phyloP scores from a whole-genome alignment of 2,329 filamentous ascomycete species.

The Sodiomyces alkalinus region DNA sequence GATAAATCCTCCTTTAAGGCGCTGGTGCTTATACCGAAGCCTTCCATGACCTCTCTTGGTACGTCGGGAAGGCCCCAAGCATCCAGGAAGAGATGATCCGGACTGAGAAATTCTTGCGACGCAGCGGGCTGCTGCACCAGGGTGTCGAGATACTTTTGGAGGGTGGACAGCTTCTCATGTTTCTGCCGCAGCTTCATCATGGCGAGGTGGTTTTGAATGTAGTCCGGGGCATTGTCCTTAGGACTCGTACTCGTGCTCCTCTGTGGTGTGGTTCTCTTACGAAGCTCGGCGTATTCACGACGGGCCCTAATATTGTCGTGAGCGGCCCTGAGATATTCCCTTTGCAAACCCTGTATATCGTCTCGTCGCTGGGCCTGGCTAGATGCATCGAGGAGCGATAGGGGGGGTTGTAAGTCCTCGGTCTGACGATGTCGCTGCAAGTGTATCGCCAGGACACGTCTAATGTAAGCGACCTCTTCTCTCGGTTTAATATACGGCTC shows the following conservation, averaged over 20 bases:
- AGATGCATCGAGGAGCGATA: slow-evolving; percentile 31
- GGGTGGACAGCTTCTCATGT: slow-evolving; percentile 29
- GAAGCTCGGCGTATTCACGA: slow-evolving; percentile 26
- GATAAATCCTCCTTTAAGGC: slow-evolving; percentile 25
- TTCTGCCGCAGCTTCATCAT: slow-evolving; percentile 36
- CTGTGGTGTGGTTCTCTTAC: slow-evolving; percentile 7
- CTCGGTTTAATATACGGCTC: slow-evolving; percentile 39
- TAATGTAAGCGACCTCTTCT: slow-evolving; percentile 40
- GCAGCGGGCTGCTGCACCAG: slow-evolving; percentile 37
- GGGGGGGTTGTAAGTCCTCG: slow-evolving; percentile 13
- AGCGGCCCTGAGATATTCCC: slow-evolving; percentile 39
- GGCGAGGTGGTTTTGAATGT: slow-evolving; percentile 34
- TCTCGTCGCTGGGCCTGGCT: slow-evolving; percentile 13
- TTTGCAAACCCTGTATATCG: slow-evolving; percentile 15
- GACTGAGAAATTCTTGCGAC: slow-evolving; percentile 31
- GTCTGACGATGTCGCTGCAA: slow-evolving; percentile 18
- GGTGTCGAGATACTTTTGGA: slow-evolving; percentile 35
- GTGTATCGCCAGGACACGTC: slow-evolving; percentile 37
- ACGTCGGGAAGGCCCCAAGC: slow-evolving; percentile 30
- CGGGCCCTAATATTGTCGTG: slow-evolving; percentile 35
- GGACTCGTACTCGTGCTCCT: slow-evolving; percentile 5
- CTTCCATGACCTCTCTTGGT: slow-evolving; percentile 35
- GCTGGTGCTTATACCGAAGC: slow-evolving; percentile 27
- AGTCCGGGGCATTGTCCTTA: slow-evolving; percentile 7
- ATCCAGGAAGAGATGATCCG: slow-evolving; percentile 29